These are phyloP conservation scores for Annona cherimola DNA, from an alignment of 164 flowering plant species.

Conservation along the genomic window DNA sequence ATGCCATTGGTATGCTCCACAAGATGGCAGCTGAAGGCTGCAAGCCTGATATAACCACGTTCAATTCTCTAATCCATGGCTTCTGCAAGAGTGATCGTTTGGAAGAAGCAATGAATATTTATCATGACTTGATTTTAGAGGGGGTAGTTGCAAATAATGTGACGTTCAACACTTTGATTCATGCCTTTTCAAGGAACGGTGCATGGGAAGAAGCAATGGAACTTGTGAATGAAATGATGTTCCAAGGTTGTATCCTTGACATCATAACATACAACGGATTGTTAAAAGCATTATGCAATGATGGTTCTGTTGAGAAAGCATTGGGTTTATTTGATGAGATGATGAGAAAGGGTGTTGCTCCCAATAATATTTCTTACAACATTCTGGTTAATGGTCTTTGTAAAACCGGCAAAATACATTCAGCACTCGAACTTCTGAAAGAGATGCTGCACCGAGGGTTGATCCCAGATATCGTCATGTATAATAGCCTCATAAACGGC, in stretches of 20 bases:
- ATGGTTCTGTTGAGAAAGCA: conserved; percentile 64
- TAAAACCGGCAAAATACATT: conserved; percentile 43
- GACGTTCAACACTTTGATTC: conserved; percentile 78
- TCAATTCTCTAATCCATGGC: conserved; percentile 72
- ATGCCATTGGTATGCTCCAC: conserved; percentile 44
- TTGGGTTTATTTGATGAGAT: conserved; percentile 66
- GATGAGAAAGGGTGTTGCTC: conserved; percentile 46
- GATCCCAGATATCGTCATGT: conserved; percentile 77
- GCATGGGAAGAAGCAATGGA: conserved; percentile 50
- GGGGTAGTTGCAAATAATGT: conserved; percentile 83
- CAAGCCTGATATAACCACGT: conserved; percentile 72
- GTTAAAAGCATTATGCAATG: conserved; percentile 59
- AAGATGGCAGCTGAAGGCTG: conserved; percentile 64
- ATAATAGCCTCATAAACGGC: conserved; percentile 83
- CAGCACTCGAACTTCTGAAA: conserved; percentile 58
- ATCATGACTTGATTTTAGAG: conserved; percentile 60
- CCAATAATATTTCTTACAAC: conserved; percentile 57
- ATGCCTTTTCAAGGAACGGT: conserved; percentile 51
- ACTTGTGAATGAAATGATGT: conserved; percentile 74
- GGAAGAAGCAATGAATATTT: conserved; percentile 57
- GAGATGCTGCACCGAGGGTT: conserved; percentile 64
- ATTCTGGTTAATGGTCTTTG: conserved; percentile 77
- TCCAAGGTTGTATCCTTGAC: conserved; percentile 68
- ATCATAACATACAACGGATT: conserved; percentile 73
- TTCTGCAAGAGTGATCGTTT: conserved; percentile 50